Conservation (phyloP, 441 rosid species). For the Gossypium davidsonii region DNA sequence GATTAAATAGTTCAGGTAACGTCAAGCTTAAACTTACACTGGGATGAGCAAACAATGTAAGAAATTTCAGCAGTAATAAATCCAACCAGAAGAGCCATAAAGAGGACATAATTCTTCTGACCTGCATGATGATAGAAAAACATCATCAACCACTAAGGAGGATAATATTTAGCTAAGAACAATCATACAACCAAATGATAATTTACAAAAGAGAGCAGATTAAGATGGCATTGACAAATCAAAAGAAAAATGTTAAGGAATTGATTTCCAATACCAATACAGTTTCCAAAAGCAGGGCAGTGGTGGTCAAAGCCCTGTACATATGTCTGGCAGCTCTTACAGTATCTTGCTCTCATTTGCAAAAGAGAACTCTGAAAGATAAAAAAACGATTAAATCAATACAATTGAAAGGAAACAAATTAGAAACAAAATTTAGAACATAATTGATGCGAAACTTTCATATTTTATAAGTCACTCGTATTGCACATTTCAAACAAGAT, state of each 20-base stretch:
- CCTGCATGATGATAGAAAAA: slow-evolving; percentile 31
- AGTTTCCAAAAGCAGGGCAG: slow-evolving; percentile 69
- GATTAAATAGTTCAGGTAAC: slow-evolving; percentile 3
- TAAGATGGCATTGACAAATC: not conserved
- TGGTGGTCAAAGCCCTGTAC: slow-evolving; percentile 59
- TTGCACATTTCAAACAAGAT: not conserved
- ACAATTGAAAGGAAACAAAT: not conserved
- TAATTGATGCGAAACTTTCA: not conserved
- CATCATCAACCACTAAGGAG: not conserved
- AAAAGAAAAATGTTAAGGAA: not conserved
- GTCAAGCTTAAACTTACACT: slow-evolving; percentile 32
- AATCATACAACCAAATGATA: not conserved
- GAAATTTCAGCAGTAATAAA: slow-evolving; percentile 44
- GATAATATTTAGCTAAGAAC: not conserved
- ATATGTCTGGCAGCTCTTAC: slow-evolving; percentile 41
- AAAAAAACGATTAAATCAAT: not conserved
- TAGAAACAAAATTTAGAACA: not conserved
- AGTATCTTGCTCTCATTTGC: slow-evolving; percentile 39
- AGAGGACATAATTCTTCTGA: slow-evolving; percentile 40
- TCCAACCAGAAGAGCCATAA: slow-evolving; percentile 51
- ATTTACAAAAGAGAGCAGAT: not conserved
- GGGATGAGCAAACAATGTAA: slow-evolving; percentile 32
- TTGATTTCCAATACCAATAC: slow-evolving; percentile 39
- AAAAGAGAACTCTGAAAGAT: slow-evolving; percentile 23
- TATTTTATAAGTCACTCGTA: not conserved